Base-by-base conservation (phyloP, 306 rosid species). In the Glycyrrhiza uralensis region DNA sequence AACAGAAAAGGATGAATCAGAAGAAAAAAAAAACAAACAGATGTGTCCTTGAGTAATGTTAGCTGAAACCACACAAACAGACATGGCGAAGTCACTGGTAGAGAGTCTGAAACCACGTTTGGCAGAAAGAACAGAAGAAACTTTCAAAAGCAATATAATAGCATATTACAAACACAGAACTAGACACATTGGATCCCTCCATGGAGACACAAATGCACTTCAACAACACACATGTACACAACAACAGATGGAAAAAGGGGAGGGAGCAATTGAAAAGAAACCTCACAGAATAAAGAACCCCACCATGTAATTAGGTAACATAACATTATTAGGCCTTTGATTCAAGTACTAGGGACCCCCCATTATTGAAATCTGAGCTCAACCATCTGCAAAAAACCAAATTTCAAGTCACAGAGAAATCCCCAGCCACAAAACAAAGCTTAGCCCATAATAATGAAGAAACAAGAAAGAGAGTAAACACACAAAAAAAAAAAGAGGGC, bases 331-430 rank as follows among this genome's bases (percentile, higher is more conserved):
- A 61, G 87, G 76, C 77, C 80, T 80, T 66, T 55, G 63, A 66
- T 81, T 62, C 82, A 57, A 83, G 72, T 75, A 38, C 76, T 9
- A 41, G 72, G 77, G 65, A 52, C 75, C 80, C 33, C 10, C 81
- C 81, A 72, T 77, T 28, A 56, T 72, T 45, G 66, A 74, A 79
- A 82, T 66, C 77, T 38, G 26, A 46, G 44, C 79, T 89, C 84
- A 90, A 78, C 78, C 88, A 77, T 83, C 90, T 89, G 91, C 93
- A 84, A 35, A 84, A 35, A 84, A 78, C 41, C 26, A 68, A 67
- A 28, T 44, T n/a, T 70, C 30, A 32, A 46, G 33, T 41, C 22
- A 17, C 49, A 66, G 35, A 13, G 42, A 44, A 44, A 42, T 35
- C 30, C 39, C 5, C 17, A 67, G 26, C 42, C 47, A 55, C 12